phyloP scores from a whole-genome alignment of 331 rosid species.

The Acacia pycnantha region DNA sequence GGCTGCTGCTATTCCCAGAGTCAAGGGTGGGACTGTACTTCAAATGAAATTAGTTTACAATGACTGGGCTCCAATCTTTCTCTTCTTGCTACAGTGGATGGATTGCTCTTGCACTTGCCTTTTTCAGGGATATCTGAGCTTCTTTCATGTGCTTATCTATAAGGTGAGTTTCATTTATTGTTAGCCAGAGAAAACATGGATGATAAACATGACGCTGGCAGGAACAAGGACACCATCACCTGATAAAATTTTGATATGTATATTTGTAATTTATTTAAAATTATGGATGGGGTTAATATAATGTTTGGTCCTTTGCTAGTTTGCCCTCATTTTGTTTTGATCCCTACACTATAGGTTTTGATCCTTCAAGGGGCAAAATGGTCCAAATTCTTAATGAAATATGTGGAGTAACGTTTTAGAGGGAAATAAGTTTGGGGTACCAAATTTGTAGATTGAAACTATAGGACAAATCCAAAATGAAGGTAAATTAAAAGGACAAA shows the following conservation, averaged over 20 bases:
- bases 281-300: background rate
- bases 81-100: slow-evolving; percentile 88
- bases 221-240: background rate
- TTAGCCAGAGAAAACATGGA: background rate
- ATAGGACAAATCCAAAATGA: too few species aligned
- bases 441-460: too few species aligned
- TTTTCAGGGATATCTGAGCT: slow-evolving; percentile 73
- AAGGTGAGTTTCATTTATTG: slow-evolving; percentile 55
- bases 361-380: too few species aligned
- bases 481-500: too few species aligned
- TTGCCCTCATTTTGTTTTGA: too few species aligned
- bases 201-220: background rate
- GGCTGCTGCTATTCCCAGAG: slow-evolving; percentile 92
- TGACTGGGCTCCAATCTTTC: slow-evolving; percentile 82
- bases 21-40: slow-evolving; percentile 72
- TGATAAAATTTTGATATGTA: background rate
- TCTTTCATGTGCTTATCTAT: slow-evolving; percentile 82
- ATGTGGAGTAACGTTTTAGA: too few species aligned
- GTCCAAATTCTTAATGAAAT: too few species aligned
- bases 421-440: too few species aligned
- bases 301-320: too few species aligned
- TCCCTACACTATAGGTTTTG: too few species aligned
- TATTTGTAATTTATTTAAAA: background rate
- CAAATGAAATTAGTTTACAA: slow-evolving; percentile 92
- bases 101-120: slow-evolving; percentile 86